These are phyloP conservation scores for Boletellus sp. DNA, from an alignment of 768 basidiomycete genomes.

Conservation along the genomic window DNA sequence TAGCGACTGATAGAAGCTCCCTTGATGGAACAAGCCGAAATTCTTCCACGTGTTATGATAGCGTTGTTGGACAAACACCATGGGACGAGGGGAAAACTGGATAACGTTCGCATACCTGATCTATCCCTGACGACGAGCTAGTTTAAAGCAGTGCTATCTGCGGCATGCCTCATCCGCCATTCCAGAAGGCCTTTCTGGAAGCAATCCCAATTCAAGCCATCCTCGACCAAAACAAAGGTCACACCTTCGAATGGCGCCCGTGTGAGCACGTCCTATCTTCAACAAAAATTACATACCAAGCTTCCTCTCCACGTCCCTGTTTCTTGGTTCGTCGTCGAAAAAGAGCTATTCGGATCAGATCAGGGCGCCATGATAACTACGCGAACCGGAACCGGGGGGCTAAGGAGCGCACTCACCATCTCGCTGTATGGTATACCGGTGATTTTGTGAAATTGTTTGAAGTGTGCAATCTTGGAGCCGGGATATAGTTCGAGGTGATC, in stretches of 20 bases:
- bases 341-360: slow-evolving; percentile 41
- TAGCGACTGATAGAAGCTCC: neutral
- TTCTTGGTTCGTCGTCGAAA: slow-evolving; percentile 68
- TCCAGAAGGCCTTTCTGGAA: slow-evolving; percentile 69
- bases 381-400: neutral
- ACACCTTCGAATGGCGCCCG: slow-evolving; percentile 52
- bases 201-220: slow-evolving; percentile 54
- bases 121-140: slow-evolving; percentile 5
- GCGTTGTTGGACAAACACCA: neutral
- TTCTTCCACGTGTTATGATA: slow-evolving; percentile 1
- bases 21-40: slow-evolving; percentile 6
- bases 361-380: neutral
- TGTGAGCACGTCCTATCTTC: neutral
- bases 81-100: neutral
- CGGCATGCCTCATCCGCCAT: slow-evolving; percentile 58
- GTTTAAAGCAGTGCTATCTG: slow-evolving; percentile 1
- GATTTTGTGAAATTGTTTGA: slow-evolving; percentile 65
- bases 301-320: slow-evolving; percentile 47
- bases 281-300: slow-evolving; percentile 38
- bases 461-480: slow-evolving; percentile 79
- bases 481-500: slow-evolving; percentile 75
- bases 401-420: slow-evolving; percentile 49
- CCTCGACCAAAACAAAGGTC: slow-evolving; percentile 69
- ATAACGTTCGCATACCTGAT: neutral
- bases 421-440: slow-evolving; percentile 77